These are phyloP conservation scores for Pleurotus sapidus DNA, from an alignment of 768 basidiomycete genomes.

Conservation along the genomic window DNA sequence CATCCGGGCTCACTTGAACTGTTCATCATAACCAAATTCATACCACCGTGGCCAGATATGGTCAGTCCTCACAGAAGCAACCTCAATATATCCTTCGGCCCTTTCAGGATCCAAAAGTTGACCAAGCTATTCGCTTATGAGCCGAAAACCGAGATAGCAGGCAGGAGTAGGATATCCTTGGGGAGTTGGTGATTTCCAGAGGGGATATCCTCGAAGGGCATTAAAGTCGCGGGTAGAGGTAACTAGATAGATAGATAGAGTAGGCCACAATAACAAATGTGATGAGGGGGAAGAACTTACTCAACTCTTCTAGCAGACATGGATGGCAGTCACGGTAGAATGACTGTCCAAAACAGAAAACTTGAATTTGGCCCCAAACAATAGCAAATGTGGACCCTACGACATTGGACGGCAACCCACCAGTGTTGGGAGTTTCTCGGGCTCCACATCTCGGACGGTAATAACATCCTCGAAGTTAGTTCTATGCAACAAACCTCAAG, in stretches of 20 bases:
- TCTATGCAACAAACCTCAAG: no score
- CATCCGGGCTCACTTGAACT: background rate
- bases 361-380: no score
- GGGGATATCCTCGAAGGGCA: background rate
- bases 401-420: no score
- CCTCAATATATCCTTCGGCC: background rate
- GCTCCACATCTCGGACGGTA: no score
- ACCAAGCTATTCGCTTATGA: background rate
- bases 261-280: background rate
- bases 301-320: no score
- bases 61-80: background rate
- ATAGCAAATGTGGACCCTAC: no score
- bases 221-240: background rate
- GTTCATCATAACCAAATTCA: background rate
- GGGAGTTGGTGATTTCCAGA: background rate
- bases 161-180: background rate
- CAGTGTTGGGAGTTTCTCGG: no score
- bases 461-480: no score
- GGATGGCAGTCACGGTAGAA: no score
- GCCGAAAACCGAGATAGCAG: background rate
- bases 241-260: background rate
- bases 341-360: no score
- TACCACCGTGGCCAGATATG: background rate
- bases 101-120: background rate
- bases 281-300: background rate